Conservation (phyloP, 2,329 filamentous ascomycete genomes). For the Talaromyces sp. region DNA sequence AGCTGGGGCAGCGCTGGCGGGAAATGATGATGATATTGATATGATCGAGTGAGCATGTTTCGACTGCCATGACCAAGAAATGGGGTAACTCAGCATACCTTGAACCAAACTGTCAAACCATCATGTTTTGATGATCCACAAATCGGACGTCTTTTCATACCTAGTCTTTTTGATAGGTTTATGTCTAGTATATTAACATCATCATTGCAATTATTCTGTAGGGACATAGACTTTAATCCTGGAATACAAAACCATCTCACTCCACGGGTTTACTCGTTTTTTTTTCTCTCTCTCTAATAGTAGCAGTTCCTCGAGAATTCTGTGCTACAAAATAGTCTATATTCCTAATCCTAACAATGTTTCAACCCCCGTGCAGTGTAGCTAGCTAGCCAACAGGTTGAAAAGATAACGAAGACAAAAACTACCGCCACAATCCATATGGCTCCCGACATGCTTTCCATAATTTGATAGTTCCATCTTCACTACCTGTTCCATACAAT, state of each 20-base stretch:
- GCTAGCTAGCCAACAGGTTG: background rate
- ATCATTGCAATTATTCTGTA: background rate
- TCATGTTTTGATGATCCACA: background rate
- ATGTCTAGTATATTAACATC: background rate
- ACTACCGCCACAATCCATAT: slow-evolving; percentile 60
- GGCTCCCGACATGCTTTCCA: slow-evolving; percentile 64
- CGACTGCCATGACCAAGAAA: too few relatives aligned
- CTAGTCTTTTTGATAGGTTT: background rate
- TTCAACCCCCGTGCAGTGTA: background rate
- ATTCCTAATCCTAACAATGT: background rate
- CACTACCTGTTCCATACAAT: slow-evolving; percentile 90
- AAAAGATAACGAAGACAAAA: background rate
- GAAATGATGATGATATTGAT: slow-evolving; percentile 55
- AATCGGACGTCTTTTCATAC: background rate
- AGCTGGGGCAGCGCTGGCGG: background rate
- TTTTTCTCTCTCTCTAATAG: background rate
- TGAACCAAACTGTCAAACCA: too few relatives aligned
- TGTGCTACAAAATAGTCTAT: background rate
- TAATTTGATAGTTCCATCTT: slow-evolving; percentile 96
- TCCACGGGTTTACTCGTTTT: too few relatives aligned
- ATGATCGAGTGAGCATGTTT: slow-evolving; percentile 58
- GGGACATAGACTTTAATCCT: background rate
- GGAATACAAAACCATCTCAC: background rate
- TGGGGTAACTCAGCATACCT: too few relatives aligned
- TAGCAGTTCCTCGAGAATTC: background rate